Base-by-base conservation (phyloP, 2,329 filamentous ascomycete species). In the Sporothrix dimorphospora region DNA sequence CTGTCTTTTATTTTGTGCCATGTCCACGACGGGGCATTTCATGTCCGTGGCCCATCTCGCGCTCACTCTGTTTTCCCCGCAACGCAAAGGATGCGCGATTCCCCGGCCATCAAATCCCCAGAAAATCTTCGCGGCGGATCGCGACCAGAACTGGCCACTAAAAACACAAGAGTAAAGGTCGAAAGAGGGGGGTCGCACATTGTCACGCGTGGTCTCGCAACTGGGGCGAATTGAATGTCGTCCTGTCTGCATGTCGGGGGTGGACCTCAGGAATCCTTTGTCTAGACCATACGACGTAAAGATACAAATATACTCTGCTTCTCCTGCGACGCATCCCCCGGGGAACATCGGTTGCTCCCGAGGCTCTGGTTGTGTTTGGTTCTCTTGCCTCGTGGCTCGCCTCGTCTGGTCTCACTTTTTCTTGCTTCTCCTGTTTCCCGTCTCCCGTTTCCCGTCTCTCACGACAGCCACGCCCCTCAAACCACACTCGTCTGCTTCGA, bases 61-160 rank as follows among this genome's bases (percentile, higher is more conserved):
- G 12, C 24, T 16, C 51, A 27, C 21, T 11, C 14, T 24, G 24
- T 16, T 12, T 55, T 55, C 53, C 53, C 53, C 53, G 53, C 53
- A 57, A 57, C 53, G 19, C 7, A 57, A 57, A 57, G 53, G 53
- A 57, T 57, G 53, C 53, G 53, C 53, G 24, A 57, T 57, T 57
- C 53, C 53, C 53, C 53, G 53, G 27, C 53, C 53, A 27, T 57
- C 27, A 34, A 27, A 57, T 57, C 53, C 53, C 53, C 53, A 57
- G 27, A 57, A 57, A 57, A 34, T 9, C 21, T n/a, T 24, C 49
- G 49, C 49, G 49, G 49, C 49, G 24, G 49, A 53, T 53, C 21
- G 49, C 49, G 49, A 11, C 49, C 21, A 53, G 49, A 53, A 53
- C 12, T 53, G 49, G 49, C 5, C n/a, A 24, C 49, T 53, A 24